Conservation (phyloP, 2,329 filamentous ascomycete species). For the Fusarium heterosporum region DNA sequence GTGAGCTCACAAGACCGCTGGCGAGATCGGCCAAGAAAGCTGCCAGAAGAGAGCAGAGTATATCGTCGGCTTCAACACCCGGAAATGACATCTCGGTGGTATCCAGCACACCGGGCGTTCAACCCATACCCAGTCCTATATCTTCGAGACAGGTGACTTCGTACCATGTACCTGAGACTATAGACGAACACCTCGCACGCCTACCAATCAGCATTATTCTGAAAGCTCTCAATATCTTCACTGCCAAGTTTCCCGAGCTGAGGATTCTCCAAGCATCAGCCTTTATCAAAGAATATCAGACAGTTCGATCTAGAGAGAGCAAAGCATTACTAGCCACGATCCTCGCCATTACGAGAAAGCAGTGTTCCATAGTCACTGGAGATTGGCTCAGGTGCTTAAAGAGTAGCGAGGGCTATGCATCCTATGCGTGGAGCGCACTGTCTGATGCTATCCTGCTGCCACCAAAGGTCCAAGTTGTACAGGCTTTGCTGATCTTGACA, state of each 20-base stretch:
- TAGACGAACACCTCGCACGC: constrained; percentile 44
- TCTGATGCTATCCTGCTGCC: constrained; percentile 35
- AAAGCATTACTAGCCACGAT: constrained; percentile 41
- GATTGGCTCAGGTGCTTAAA: constrained; percentile 24
- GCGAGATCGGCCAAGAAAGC: constrained; percentile 15
- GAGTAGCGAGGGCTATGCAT: constrained; percentile 26
- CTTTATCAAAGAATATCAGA: constrained; percentile 45
- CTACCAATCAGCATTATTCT: constrained; percentile 47
- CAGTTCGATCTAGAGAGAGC: constrained; percentile 39
- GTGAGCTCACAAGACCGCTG: constrained; percentile 42
- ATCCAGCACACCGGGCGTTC: background rate
- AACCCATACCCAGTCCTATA: constrained; percentile 7
- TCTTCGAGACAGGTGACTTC: background rate
- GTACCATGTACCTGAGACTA: background rate
- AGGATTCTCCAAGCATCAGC: constrained; percentile 51
- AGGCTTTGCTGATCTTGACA: constrained; percentile 55
- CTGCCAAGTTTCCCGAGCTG: constrained; percentile 51
- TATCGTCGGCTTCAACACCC: background rate
- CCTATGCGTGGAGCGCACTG: constrained; percentile 25
- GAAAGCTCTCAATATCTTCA: constrained; percentile 51
- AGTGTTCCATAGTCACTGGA: constrained; percentile 21
- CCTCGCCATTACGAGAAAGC: constrained; percentile 34
- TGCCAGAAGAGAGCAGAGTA: constrained; percentile 6
- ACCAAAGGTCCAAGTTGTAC: constrained; percentile 49
- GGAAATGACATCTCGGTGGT: background rate